phyloP scores from a whole-genome alignment of 1,284 basidiomycete genomes.

The Microbotryomycetes sp. region DNA sequence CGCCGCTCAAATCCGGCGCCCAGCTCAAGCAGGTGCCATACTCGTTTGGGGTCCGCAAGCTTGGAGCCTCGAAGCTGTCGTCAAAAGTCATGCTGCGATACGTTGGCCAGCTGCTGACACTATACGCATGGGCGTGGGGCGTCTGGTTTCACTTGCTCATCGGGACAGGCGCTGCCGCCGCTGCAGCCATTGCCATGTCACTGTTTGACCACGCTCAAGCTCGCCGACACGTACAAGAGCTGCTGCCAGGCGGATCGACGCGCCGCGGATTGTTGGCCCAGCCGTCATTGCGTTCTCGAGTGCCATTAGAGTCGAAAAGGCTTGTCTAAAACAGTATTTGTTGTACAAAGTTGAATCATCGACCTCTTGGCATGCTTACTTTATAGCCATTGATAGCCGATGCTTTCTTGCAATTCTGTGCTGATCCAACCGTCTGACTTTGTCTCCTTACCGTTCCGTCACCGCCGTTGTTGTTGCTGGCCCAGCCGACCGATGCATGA shows the following conservation, averaged over 20 bases:
- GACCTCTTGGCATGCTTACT: too few relatives aligned
- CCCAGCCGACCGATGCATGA: too few relatives aligned
- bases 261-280: not conserved
- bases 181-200: not conserved
- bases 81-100: constrained; percentile 34
- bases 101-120: constrained; percentile 32
- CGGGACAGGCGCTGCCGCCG: constrained; percentile 4
- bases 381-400: too few relatives aligned
- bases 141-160: constrained; percentile 26
- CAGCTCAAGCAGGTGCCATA: constrained; percentile 31
- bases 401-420: too few relatives aligned
- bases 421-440: too few relatives aligned
- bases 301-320: not conserved
- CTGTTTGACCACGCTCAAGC: not conserved
- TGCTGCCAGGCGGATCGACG: not conserved
- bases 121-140: constrained; percentile 33
- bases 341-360: too few relatives aligned
- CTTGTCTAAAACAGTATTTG: too few relatives aligned
- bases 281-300: not conserved
- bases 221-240: not conserved
- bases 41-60: constrained; percentile 29
- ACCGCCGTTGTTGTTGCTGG: too few relatives aligned
- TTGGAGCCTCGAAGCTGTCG: constrained; percentile 32
- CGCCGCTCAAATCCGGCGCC: constrained; percentile 10
- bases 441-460: too few relatives aligned